Conservation (phyloP, 805 yeast species). For the Candida railenensis region DNA sequence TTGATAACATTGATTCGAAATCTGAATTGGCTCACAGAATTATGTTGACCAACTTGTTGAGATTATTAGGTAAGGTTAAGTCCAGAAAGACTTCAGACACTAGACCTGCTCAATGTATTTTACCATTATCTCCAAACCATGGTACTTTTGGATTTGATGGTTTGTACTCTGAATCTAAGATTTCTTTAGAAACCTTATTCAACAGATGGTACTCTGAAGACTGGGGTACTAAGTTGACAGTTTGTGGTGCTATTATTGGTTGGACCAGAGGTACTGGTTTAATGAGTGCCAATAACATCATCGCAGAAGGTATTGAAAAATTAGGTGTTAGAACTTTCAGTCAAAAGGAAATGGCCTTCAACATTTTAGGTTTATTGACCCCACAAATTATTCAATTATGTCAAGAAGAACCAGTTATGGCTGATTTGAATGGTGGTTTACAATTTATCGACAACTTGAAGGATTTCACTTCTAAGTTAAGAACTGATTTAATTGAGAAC, state of each 20-base stretch:
- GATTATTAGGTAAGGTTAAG: slow-evolving; percentile 90
- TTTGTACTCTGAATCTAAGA: slow-evolving; percentile 95
- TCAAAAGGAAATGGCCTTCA: slow-evolving; percentile 99
- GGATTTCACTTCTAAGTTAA: slow-evolving; percentile 76
- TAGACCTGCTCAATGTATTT: slow-evolving; percentile 95
- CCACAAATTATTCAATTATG: slow-evolving; percentile 83
- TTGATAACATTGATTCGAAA: slow-evolving; percentile 88
- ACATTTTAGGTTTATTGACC: slow-evolving; percentile 88
- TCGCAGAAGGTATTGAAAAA: slow-evolving; percentile 96
- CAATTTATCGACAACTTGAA: slow-evolving; percentile 90
- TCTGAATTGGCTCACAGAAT: slow-evolving; percentile 98
- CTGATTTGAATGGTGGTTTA: slow-evolving; percentile 98
- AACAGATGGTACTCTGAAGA: slow-evolving; percentile 99
- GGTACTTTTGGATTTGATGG: slow-evolving; percentile 99
- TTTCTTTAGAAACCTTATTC: slow-evolving; percentile 91
- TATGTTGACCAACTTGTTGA: slow-evolving; percentile 92
- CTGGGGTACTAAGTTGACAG: slow-evolving; percentile 90
- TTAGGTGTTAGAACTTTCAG: slow-evolving; percentile 97
- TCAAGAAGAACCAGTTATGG: slow-evolving; percentile 93
- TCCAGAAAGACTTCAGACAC: slow-evolving; percentile 82
- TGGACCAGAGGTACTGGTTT: slow-evolving; percentile 99
- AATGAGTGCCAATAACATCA: slow-evolving; percentile 95
- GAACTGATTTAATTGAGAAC: slow-evolving; percentile 73
- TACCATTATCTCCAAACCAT: slow-evolving; percentile 98
- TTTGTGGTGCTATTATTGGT: slow-evolving; percentile 98